Evolutionary conservation across 371 early-diverging fungal species (phyloP), one percentile per base, ranked within the genome.

Genomic region (Nematocida sp.): DNA sequence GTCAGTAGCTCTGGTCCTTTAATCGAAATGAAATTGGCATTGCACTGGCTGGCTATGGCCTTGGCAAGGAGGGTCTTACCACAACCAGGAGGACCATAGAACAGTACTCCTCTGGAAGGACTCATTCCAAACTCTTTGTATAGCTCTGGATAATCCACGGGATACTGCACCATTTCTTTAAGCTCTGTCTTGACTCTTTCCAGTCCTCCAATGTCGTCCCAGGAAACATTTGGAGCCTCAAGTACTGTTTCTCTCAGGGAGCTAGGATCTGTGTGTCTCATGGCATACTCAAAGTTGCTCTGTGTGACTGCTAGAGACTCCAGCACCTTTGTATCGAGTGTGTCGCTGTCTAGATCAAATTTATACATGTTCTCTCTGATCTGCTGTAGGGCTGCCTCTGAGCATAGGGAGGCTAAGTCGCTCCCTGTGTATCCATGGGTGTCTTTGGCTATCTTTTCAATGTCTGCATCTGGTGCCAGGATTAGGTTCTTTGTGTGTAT

Each of bases 71-170:
- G 85, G 11, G 99, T 99, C 85, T 99, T 99, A 87, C 99, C 99
- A 82, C 96, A 95, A 63, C 99, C 99, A 54, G 99, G 99, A 47
- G 98, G 99, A 61, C 99, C 99, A 81, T 97, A 99, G 88, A 99
- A 95, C 79, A 99, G 83, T 29, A 99, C 97, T 84, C 99, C 99
- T 85, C 94, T 94, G 54, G 93, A 91, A 3, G 99, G 98, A 65
- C 88, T 88, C 94, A 98, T 95, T 79, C 98, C 98, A 81, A 96
- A 96, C 88, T 99, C 95, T 82, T 95, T 85, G 89, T 95, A 99
- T 86, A 94, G 95, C 63, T 98, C 98, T 62, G 98, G 95, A 82
- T 97, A 96, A 83, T 95, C 94, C 67, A 98, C 93, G 34, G 99
- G 99, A 83, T 96, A 96, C 86, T 95, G 95, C 9, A 99, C 96